Conservation (phyloP, 2,329 filamentous ascomycete genomes). For the Alternaria hordeiaustralica region DNA sequence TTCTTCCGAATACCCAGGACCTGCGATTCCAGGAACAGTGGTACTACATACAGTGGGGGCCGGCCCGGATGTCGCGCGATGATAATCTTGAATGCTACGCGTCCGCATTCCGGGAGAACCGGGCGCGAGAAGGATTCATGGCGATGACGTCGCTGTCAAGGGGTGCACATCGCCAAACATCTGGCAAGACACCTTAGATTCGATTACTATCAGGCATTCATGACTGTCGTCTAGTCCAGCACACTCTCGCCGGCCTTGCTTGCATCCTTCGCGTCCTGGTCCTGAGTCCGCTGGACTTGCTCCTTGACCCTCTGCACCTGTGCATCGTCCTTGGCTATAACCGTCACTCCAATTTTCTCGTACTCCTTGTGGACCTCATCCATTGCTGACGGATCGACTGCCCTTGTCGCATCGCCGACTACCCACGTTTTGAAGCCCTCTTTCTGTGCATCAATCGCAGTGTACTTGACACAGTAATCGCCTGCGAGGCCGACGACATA, state of each 20-base stretch:
- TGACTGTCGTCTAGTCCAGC: background rate
- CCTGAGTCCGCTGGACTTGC: constrained; percentile 7
- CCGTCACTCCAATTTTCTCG: constrained; percentile 63
- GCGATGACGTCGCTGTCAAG: background rate
- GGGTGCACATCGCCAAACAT: background rate
- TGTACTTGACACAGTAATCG: constrained; percentile 87
- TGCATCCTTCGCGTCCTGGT: constrained; percentile 7
- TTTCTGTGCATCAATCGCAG: constrained; percentile 76
- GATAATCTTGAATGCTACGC: background rate
- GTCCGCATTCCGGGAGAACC: constrained; percentile 3
- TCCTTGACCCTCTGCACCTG: constrained; percentile 61
- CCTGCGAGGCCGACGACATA: constrained; percentile 85
- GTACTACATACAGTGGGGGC: background rate
- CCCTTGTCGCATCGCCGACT: constrained; percentile 77
- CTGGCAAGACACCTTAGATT: background rate
- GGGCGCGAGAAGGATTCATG: background rate
- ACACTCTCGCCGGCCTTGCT: constrained; percentile 8
- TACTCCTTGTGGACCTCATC: constrained; percentile 62
- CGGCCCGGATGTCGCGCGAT: background rate
- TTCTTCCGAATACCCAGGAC: background rate
- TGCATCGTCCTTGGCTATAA: constrained; percentile 65
- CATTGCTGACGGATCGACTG: constrained; percentile 71
- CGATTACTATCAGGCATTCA: background rate
- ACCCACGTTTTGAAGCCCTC: constrained; percentile 81
- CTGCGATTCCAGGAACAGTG: constrained; percentile 5